A percentile compares a stretch with the other conserved stretches of the same genome.
Evolutionary conservation across 2,329 filamentous ascomycete genomes (phyloP).

Genomic region (Metarhizium guizhouense): DNA sequence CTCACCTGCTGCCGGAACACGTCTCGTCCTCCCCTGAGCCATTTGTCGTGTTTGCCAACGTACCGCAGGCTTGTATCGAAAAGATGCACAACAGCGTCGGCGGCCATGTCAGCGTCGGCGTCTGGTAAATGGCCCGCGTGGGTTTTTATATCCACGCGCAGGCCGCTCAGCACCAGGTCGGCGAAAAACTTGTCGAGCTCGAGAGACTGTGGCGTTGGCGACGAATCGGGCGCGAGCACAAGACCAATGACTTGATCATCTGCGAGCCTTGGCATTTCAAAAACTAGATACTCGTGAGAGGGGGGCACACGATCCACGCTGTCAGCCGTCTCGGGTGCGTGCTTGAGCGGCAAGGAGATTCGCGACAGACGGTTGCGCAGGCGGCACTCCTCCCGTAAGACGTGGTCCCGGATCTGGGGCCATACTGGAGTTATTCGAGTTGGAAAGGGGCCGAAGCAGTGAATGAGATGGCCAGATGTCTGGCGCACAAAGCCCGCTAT

Average conservation of each 20-base stretch:
- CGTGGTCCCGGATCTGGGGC: conserved; percentile 2
- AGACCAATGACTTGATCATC: conserved; percentile 3
- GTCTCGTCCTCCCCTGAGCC: conserved; percentile 11
- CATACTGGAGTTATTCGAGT: neutral
- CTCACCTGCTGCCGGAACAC: conserved; percentile 14
- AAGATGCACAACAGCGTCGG: conserved; percentile 10
- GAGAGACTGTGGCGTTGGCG: neutral
- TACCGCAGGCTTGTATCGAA: conserved; percentile 18
- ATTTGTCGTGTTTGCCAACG: conserved; percentile 13
- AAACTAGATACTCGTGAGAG: neutral
- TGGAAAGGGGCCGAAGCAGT: conserved; percentile 5
- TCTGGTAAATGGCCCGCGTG: neutral
- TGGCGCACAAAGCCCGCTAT: conserved; percentile 7
- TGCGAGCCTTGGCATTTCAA: neutral
- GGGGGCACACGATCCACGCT: neutral
- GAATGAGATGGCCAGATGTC: conserved; percentile 3
- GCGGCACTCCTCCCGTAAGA: neutral
- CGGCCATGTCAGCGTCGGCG: neutral
- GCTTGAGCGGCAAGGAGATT: neutral
- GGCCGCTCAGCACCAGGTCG: conserved; percentile 1
- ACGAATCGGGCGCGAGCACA: neutral
- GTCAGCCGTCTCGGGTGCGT: neutral
- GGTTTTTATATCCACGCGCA: neutral
- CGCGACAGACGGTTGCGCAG: no score
- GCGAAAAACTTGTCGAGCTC: conserved; percentile 7